Percentiles rank a stretch among this genome's conserved stretches.
These are phyloP conservation scores for Noccaea caerulescens DNA, from an alignment of 345 rosid genomes.

Conservation along the genomic window DNA sequence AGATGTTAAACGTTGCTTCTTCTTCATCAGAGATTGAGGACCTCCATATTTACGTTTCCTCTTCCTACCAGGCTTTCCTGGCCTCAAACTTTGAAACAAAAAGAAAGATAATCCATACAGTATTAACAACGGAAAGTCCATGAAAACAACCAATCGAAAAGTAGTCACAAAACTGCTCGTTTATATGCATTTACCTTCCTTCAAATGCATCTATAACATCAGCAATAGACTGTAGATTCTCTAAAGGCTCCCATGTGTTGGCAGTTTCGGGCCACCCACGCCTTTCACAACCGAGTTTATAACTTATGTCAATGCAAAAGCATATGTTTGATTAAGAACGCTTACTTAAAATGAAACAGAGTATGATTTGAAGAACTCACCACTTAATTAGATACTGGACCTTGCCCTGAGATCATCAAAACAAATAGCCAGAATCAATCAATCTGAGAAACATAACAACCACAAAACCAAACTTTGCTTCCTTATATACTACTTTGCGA, in stretches of 20 bases:
- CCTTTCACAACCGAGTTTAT: constrained; percentile 56
- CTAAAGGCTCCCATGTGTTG: constrained; percentile 98
- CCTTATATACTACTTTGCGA: constrained; percentile 1
- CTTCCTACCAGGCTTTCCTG: constrained; percentile 79
- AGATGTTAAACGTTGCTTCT: constrained; percentile 55
- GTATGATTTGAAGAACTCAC: constrained; percentile 52
- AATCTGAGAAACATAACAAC: neutral
- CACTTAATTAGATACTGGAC: constrained; percentile 97
- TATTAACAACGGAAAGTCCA: constrained; percentile 1
- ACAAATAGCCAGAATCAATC: constrained; percentile 14
- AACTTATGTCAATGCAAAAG: constrained; percentile 36
- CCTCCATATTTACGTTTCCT: constrained; percentile 76
- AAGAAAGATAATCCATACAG: constrained; percentile 18
- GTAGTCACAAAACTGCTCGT: neutral
- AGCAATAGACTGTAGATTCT: constrained; percentile 86
- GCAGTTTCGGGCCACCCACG: constrained; percentile 97
- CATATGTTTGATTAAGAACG: constrained; percentile 22
- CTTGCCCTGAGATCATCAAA: constrained; percentile 63
- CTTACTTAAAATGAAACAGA: constrained; percentile 11
- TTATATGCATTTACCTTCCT: constrained; percentile 60
- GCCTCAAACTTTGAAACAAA: constrained; percentile 61
- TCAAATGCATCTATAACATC: constrained; percentile 96
- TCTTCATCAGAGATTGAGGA: constrained; percentile 63
- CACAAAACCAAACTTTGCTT: constrained; percentile 13
- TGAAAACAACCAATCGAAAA: neutral